These are phyloP conservation scores for Tetrahymena elliotti DNA, from an alignment of 73 alveolate genomes.

Conservation along the genomic window DNA sequence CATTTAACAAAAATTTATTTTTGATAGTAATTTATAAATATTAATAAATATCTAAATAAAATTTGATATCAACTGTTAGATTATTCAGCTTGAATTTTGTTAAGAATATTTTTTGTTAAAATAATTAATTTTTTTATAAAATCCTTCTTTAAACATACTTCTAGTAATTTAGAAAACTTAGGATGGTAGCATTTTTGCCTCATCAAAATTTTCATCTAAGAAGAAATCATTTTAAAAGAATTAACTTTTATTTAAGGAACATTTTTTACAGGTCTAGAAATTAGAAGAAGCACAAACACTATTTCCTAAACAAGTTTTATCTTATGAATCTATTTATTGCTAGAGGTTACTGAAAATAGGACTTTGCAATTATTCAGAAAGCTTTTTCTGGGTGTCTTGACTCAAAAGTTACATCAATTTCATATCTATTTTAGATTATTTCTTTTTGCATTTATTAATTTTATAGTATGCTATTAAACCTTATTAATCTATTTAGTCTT, in stretches of 20 bases:
- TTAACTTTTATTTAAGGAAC: background rate
- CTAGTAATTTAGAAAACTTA: background rate
- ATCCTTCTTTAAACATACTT: background rate
- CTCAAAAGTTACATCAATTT: background rate
- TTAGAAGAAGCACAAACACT: background rate
- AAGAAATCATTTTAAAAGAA: background rate
- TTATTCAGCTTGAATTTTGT: too few relatives aligned
- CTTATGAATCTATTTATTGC: background rate
- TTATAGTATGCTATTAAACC: background rate
- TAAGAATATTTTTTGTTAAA: too few relatives aligned
- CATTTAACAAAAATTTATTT: too few relatives aligned
- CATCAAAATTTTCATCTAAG: background rate
- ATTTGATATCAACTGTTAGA: too few relatives aligned
- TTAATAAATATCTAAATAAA: too few relatives aligned
- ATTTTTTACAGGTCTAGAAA: too few relatives aligned
- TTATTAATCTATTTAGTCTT: background rate
- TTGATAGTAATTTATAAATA: too few relatives aligned
- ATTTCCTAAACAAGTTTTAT: background rate
- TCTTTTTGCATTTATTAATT: background rate
- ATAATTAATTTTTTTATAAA: too few relatives aligned
- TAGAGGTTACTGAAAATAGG: background rate
- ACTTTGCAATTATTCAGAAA: too few relatives aligned
- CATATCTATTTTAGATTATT: background rate
- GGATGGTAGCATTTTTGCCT: background rate
- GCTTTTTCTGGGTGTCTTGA: background rate